Evolutionary conservation across 1,284 basidiomycete genomes (phyloP).

Genomic region (Grifola frondosa): DNA sequence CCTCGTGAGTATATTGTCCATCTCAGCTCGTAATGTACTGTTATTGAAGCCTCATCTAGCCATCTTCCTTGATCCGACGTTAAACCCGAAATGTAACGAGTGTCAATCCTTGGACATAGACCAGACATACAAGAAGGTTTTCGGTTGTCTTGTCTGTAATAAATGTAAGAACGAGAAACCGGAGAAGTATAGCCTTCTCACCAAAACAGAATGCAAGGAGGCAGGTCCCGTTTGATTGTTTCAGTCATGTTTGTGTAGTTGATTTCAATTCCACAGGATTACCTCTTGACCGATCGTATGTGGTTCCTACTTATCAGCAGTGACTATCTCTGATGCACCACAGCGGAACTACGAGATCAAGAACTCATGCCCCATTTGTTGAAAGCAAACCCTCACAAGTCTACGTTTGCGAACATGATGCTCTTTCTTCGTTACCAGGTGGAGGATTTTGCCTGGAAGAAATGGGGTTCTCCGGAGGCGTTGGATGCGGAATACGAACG

Average conservation of each 20-base stretch:
- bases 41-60: slow-evolving; percentile 39
- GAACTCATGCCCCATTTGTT: slow-evolving; percentile 92
- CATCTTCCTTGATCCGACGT: slow-evolving; percentile 61
- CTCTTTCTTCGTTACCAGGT: slow-evolving; percentile 93
- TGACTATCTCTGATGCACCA: not conserved
- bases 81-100: slow-evolving; percentile 82
- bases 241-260: not conserved
- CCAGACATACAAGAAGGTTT: slow-evolving; percentile 76
- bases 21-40: slow-evolving; percentile 1
- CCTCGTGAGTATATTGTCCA: slow-evolving; percentile 51
- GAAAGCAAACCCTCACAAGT: slow-evolving; percentile 95
- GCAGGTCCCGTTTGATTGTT: slow-evolving; percentile 40
- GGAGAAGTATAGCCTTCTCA: slow-evolving; percentile 92
- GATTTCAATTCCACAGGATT: slow-evolving; percentile 58
- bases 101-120: slow-evolving; percentile 87
- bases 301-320: slow-evolving; percentile 7
- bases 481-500: slow-evolving; percentile 88
- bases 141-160: slow-evolving; percentile 84
- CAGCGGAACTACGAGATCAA: slow-evolving; percentile 90
- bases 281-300: slow-evolving; percentile 85
- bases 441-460: slow-evolving; percentile 95
- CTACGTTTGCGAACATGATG: slow-evolving; percentile 99
- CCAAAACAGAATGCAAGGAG: slow-evolving; percentile 99
- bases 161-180: slow-evolving; percentile 87
- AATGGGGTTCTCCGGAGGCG: slow-evolving; percentile 94